phyloP scores from a whole-genome alignment of 192 early-diverging fungal species.

The Hyaloraphidium curvatum region DNA sequence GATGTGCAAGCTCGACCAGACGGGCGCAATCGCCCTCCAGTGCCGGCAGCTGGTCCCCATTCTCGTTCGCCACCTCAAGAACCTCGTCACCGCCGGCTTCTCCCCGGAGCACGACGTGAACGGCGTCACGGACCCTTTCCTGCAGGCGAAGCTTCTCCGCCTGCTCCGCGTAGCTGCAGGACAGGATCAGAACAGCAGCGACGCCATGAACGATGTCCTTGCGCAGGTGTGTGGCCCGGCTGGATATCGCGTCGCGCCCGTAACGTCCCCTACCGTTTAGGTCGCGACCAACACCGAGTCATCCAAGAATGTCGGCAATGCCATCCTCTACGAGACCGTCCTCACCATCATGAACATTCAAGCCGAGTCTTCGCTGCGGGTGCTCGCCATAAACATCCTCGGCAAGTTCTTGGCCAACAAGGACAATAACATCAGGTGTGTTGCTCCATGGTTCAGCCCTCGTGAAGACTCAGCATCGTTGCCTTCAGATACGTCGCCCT shows the following conservation, averaged over 20 bases:
- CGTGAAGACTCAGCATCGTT: not conserved
- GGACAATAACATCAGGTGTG: conserved; percentile 91
- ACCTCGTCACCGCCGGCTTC: conserved; percentile 63
- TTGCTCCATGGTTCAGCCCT: not conserved
- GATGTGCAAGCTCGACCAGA: conserved; percentile 58
- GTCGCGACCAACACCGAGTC: conserved; percentile 89
- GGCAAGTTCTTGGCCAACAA: conserved; percentile 85
- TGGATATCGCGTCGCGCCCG: not conserved
- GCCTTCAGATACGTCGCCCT: conserved; percentile 74
- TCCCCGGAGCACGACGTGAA: conserved; percentile 91
- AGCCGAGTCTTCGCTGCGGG: conserved; percentile 71
- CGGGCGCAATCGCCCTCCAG: too few species aligned
- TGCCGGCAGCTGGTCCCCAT: conserved; percentile 43
- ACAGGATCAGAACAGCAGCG: conserved; percentile 63
- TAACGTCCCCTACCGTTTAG: conserved; percentile 6
- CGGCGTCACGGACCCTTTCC: conserved; percentile 91
- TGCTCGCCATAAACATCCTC: conserved; percentile 92
- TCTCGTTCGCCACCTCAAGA: conserved; percentile 73
- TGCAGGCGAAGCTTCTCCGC: conserved; percentile 83
- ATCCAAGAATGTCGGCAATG: conserved; percentile 89
- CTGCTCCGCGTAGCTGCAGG: conserved; percentile 68
- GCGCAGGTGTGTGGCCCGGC: conserved; percentile 40
- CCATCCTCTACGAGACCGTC: conserved; percentile 94
- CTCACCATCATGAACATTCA: conserved; percentile 91
- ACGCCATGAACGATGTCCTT: conserved; percentile 91